Base-by-base conservation (phyloP, 1,139 yeast species). In the Kurtzmaniella natalensis region DNA sequence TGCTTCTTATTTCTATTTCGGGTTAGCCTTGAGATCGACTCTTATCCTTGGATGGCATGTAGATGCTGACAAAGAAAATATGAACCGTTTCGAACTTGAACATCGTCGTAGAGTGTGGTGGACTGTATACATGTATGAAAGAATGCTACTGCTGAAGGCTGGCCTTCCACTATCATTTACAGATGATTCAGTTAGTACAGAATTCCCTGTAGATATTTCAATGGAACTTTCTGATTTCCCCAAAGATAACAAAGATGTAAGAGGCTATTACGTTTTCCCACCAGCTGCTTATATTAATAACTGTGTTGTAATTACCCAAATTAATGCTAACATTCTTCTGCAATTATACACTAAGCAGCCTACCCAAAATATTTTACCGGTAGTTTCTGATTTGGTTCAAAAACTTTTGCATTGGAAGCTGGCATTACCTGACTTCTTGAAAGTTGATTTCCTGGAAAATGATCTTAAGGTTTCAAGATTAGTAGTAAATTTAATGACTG, bases 61-160 rank as follows among this genome's bases (percentile, higher is more conserved):
- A 2, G 92, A 83, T 58, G 81, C 87, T 5, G 88, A 81, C 37
- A 76, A 77, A 46, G 85, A 78, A 39, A 64, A 68, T 20, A 51
- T 82, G 35, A 70, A 78, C 37, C 57, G 85, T 34, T 81, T 71
- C 47, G 88, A 82, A 48, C 56, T 82, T 35, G 95, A 86, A 46
- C 95, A 86, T 53, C 64, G 94, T 44, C 66, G 95, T 50, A 63
- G 95, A 45, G 60, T 86, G 15, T 86, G 94, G 92, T 86, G 95
- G 95, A 84, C 95, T 0, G 89, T 85, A 8, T 85, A 84, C 56
- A 84, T 84, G 85, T 81, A 81, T 50, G 95, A 86, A 58, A 60
- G 94, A 53, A 85, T 85, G 87, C 60, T 85, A 30, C 80, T 88
- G 14, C 81, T 94, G 9, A 86, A 86, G 49, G 89, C 92, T 1